Base-by-base conservation (phyloP, 345 rosid species). In the Psidium friedrichsthalianum region DNA sequence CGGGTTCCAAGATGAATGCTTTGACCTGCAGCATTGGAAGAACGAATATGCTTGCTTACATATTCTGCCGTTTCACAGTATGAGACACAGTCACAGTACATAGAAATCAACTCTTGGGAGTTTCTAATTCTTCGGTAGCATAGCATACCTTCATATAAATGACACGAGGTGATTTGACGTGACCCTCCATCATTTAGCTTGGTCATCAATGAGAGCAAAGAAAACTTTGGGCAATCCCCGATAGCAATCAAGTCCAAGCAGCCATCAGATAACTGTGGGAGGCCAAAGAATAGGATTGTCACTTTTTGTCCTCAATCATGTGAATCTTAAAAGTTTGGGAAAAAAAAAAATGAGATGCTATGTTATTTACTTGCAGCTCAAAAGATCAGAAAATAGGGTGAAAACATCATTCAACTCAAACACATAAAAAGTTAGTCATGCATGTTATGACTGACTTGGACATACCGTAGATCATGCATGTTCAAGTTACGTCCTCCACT, bases 1-100 rank as follows among this genome's bases (percentile, higher is more conserved):
- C 99, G 0, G 99, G 99, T 88, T 94, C 99, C 86, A 98, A 85
- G 21, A 91, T 74, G n/a, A 96, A 92, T 52, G 97, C 97, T 92
- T 95, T 96, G 52, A 98, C 99, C 99, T 98, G 89, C 83, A 56
- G 56, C 56, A 49, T 2, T 49, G 29, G 56, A 21, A 51, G 44
- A 74, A 76, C 15, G 27, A 18, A 54, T 14, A 44, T n/a, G 40
- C 57, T 53, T 82, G 47, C 80, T 69, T 69, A 36, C 47, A 36
- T 9, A 69, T 69, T 69, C 42, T 18, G 80, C 80, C 25, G 11
- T 36, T 69, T 36, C 80, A 69, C 47, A 36, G 12, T 18, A 69
- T 18, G 22, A 64, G 74, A 59, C 42, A 59, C 9, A 16, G 76
- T 64, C 29, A 3, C 42, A 64, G 49, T 8, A 11, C 12, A 74